Evolutionary conservation across 257 asterid genomes (phyloP).

Genomic region (Verbascum thapsus): DNA sequence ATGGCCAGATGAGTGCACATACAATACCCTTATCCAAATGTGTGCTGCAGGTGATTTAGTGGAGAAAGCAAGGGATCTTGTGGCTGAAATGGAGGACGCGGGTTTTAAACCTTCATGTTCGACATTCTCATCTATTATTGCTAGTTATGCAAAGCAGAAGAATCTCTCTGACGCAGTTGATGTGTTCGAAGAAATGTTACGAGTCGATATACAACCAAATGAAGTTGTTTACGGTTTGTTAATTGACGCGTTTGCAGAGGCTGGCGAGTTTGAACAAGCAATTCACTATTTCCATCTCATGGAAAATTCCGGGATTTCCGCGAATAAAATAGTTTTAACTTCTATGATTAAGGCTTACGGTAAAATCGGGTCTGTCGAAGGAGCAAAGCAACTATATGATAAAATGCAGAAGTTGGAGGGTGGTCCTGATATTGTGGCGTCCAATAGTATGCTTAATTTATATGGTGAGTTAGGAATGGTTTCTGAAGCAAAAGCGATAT

Average conservation of each 20-base stretch:
- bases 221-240: slow-evolving; percentile 77
- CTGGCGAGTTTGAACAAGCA: slow-evolving; percentile 76
- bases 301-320: slow-evolving; percentile 65
- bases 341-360: slow-evolving; percentile 88
- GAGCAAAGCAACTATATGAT: slow-evolving; percentile 71
- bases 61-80: slow-evolving; percentile 60
- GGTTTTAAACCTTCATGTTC: slow-evolving; percentile 66
- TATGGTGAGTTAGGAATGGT: slow-evolving; percentile 81
- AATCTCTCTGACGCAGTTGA: slow-evolving; percentile 62
- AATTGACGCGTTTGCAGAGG: slow-evolving; percentile 76
- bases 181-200: slow-evolving; percentile 65
- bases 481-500: slow-evolving; percentile 69
- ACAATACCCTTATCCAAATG: slow-evolving; percentile 87
- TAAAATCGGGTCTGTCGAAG: slow-evolving; percentile 68
- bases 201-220: slow-evolving; percentile 62
- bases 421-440: slow-evolving; percentile 86
- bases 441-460: slow-evolving; percentile 77
- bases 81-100: slow-evolving; percentile 68
- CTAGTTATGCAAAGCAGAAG: slow-evolving; percentile 50
- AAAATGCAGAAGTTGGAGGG: slow-evolving; percentile 60
- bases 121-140: slow-evolving; percentile 72
- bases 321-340: slow-evolving; percentile 68
- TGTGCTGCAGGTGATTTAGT: slow-evolving; percentile 61
- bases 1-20: slow-evolving; percentile 95
- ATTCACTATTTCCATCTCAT: slow-evolving; percentile 55